Base-by-base conservation (phyloP, 352 stramenopile genomes). In the Phytophthora tentaculata region DNA sequence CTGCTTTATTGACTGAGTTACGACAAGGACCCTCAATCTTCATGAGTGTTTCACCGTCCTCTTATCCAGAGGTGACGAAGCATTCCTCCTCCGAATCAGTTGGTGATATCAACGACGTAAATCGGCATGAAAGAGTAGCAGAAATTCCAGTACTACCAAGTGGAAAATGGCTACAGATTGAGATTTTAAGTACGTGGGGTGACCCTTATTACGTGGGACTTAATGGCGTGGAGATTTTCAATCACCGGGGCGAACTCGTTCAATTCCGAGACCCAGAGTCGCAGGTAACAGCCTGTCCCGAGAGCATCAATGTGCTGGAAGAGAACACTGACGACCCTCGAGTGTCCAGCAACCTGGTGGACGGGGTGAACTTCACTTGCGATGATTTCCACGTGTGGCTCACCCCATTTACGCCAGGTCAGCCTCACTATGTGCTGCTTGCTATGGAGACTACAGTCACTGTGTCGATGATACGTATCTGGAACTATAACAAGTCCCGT, bases 401-500 rank as follows among this genome's bases (percentile, higher is more conserved):
- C 0, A 86, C 92, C 12, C 92, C 92, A 12, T 97, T 87, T 49
- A 88, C 84, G 7, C 14, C 56, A 13, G 85, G 80, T 0, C 49
- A 81, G 8, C 23, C 73, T 7, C 87, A 96, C 52, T 80, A 78
- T 17, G 74, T 97, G 17, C 41, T 73, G 23, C 44, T 97, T 0
- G 69, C 85, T 47, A 61, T 97, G 26, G 67, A 79, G 6, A 20
- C 60, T 0, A 51, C 16, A 2, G 65, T 74, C 0, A 67, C 75
- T 9, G 35, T 98, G 3, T 92, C 88, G 7, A 96, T 97, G 86
- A 59, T 98, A 2, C 84, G 89, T 16, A 57, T 98, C 17, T 98
- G 92, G 92, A 98, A 98, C 67, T 98, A 98, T 75, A 97, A 97
- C 70, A 97, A 97, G 61, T 95, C 84, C 50, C 77, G 92, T 9